Evolutionary conservation across 148 eudicot species (phyloP).

Genomic region (Gaultheria prostrata): DNA sequence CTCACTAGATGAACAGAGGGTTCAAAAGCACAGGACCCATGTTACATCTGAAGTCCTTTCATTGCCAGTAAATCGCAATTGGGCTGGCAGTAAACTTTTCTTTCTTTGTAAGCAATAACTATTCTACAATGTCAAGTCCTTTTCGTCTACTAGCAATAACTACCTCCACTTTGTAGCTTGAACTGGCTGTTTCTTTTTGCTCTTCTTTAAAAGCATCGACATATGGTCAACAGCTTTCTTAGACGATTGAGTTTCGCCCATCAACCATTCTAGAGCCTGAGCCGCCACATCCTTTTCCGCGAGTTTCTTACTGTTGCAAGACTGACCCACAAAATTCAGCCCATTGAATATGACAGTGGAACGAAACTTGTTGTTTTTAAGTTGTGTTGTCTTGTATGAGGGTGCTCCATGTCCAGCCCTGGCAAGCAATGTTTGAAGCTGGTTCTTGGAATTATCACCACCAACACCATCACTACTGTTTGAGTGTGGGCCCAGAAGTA

Average conservation of each 20-base stretch:
- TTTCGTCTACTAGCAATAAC: not conserved
- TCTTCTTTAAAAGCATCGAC: constrained; percentile 65
- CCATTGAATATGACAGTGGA: constrained; percentile 73
- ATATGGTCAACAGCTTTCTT: constrained; percentile 49
- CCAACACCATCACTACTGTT: constrained; percentile 16
- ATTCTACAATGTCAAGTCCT: not conserved
- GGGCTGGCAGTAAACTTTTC: too few species aligned
- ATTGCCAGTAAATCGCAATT: too few species aligned
- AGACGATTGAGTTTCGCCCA: constrained; percentile 68
- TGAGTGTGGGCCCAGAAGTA: not conserved
- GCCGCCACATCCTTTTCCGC: constrained; percentile 94
- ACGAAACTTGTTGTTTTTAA: constrained; percentile 70
- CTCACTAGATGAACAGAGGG: not conserved
- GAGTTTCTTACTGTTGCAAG: constrained; percentile 69
- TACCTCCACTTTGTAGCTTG: constrained; percentile 33
- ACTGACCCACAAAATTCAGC: constrained; percentile 72
- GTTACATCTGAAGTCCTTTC: too few species aligned
- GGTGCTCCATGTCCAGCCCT: constrained; percentile 84
- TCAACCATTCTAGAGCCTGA: constrained; percentile 79
- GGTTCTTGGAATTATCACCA: constrained; percentile 69
- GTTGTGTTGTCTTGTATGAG: constrained; percentile 63
- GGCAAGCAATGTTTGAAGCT: constrained; percentile 75
- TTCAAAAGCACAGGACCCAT: not conserved
- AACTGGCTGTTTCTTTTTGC: constrained; percentile 46
- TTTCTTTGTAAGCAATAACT: not conserved